Evolutionary conservation across 2,329 filamentous ascomycete species (phyloP).

Genomic region (Arthrobotrys entomopaga): DNA sequence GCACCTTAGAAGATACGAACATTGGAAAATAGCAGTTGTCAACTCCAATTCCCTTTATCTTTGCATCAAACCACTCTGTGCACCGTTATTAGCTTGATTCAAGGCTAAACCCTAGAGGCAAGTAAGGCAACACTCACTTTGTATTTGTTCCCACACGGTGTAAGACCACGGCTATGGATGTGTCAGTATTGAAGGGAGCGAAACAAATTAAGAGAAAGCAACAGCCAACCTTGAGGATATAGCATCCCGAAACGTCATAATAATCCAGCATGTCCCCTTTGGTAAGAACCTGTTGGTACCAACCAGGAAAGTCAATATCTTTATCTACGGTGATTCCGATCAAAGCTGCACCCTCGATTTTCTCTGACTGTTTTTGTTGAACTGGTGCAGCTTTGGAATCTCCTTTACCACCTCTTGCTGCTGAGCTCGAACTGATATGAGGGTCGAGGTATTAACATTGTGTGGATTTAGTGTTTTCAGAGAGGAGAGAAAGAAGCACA

Average conservation of each 20-base stretch:
- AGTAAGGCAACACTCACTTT: slow-evolving; percentile 62
- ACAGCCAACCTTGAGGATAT: slow-evolving; percentile 77
- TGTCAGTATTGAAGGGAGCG: slow-evolving; percentile 12
- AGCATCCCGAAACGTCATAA: slow-evolving; percentile 97
- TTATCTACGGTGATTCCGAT: slow-evolving; percentile 91
- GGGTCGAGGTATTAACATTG: slow-evolving; percentile 1
- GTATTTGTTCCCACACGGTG: slow-evolving; percentile 75
- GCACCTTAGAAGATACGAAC: slow-evolving; percentile 90
- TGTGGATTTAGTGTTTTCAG: neutral
- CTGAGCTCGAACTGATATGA: slow-evolving; percentile 6
- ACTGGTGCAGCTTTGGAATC: slow-evolving; percentile 64
- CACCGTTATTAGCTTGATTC: neutral
- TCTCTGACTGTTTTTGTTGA: slow-evolving; percentile 63
- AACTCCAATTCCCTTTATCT: slow-evolving; percentile 90
- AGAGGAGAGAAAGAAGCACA: neutral
- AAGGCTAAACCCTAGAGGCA: neutral
- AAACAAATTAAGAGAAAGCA: neutral
- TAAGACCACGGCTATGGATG: slow-evolving; percentile 69
- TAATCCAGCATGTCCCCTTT: slow-evolving; percentile 99
- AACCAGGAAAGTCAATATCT: slow-evolving; percentile 85
- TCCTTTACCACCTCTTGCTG: slow-evolving; percentile 61
- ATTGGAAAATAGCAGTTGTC: slow-evolving; percentile 97
- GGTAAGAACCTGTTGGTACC: slow-evolving; percentile 97
- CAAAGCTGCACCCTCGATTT: slow-evolving; percentile 71
- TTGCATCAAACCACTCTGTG: slow-evolving; percentile 60